Conservation (phyloP, 2,329 filamentous ascomycete genomes). For the Penicillium sp. region DNA sequence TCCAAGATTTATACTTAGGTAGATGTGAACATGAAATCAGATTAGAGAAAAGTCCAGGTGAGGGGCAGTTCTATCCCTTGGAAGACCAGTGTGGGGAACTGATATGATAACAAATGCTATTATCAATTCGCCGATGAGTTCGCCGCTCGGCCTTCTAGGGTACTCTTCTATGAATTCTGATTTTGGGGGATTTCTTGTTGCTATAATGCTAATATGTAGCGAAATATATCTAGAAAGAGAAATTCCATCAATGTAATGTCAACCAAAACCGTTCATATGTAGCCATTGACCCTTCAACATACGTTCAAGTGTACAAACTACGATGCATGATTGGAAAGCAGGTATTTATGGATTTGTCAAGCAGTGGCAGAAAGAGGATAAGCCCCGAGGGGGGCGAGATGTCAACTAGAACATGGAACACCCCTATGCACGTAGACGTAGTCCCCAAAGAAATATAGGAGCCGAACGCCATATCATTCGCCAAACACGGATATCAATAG, state of each 20-base stretch:
- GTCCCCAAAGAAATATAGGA: conserved; percentile 25
- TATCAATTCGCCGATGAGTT: conserved; percentile 20
- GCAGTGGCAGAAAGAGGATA: conserved; percentile 20
- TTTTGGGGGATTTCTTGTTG: background rate
- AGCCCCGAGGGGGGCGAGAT: conserved; percentile 13
- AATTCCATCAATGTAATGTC: too few species aligned
- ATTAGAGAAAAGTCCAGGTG: conserved; percentile 4
- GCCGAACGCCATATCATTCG: conserved; percentile 34
- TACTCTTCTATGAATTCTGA: too few species aligned
- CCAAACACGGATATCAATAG: conserved; percentile 39
- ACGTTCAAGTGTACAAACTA: background rate
- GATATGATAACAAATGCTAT: conserved; percentile 17
- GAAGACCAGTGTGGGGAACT: conserved; percentile 14
- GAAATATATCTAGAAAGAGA: too few species aligned
- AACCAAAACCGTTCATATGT: background rate
- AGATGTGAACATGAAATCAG: background rate
- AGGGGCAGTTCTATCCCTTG: conserved; percentile 14
- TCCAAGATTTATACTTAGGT: background rate
- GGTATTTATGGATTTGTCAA: conserved; percentile 26
- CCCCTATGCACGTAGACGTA: conserved; percentile 24
- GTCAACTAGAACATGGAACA: conserved; percentile 14
- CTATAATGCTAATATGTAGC: too few species aligned
- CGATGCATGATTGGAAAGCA: conserved; percentile 7
- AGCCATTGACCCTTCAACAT: background rate
- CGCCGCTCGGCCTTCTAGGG: conserved; percentile 11